Base-by-base conservation (phyloP, 2,329 filamentous ascomycete species). In the Magnaporthales sp. region DNA sequence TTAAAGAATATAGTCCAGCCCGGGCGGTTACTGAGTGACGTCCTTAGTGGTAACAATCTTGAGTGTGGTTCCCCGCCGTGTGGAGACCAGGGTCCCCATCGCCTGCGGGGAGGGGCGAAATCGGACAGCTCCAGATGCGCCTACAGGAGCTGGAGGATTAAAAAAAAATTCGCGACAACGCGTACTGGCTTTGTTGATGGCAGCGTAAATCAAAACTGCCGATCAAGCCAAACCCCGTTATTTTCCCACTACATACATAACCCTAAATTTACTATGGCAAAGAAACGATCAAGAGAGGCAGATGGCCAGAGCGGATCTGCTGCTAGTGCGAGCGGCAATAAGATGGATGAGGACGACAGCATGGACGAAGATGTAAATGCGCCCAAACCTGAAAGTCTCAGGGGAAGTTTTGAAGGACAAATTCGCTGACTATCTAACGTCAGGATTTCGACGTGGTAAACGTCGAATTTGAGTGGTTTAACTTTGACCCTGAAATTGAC, bases 381-480 rank as follows among this genome's bases (percentile, higher is more conserved):
- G 31, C 54, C 24, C 26, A 22, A 30, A 10, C 51, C 19, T 27
- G 19, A 26, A n/a, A 3, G 19, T 32, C 22, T 7, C 11, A 26
- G 11, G 24, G 5, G 30, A 19, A 22, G 31, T n/a, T 9, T 26
- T 24, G 27, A 15, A 22, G 32, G 7, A 65, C 19, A 69, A 69
- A 61, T 69, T 62, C 64, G 63, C 26, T 61, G 62, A 24, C 46
- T 19, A 19, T 51, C 51, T 10, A 66, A 75, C 68, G 69, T 67
- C 51, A 6, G 29, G 92, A 97, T 74, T 90, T 93, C 74, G 91
- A 97, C 75, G 90, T 94, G 77, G 88, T 99, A 70, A 90, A 98
- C 75, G 93, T 98, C 67, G 94, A 98, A 71, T 99, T 99, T 74
- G 95, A 99, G 81, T 98, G 93, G 91, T 99, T 98, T 81, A 96